Percentiles rank a stretch among this genome's conserved stretches.
These are phyloP conservation scores for Boletus huronensis DNA, from an alignment of 768 basidiomycete genomes.

Conservation along the genomic window DNA sequence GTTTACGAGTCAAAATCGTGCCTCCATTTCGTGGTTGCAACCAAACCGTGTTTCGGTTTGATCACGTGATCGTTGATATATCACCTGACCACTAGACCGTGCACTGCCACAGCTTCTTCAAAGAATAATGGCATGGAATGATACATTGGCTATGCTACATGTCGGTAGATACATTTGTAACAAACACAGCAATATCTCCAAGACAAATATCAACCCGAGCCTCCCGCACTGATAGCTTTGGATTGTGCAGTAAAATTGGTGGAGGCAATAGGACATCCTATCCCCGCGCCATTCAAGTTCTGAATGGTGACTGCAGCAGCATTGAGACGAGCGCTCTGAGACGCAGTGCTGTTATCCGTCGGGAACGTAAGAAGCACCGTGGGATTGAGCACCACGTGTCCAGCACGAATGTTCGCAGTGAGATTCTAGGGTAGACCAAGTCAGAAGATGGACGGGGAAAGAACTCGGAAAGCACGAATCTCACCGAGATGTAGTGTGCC, in stretches of 20 bases:
- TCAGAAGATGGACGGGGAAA: neutral
- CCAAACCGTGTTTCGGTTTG: slow-evolving; percentile 18
- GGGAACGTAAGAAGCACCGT: slow-evolving; percentile 41
- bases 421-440: slow-evolving; percentile 25
- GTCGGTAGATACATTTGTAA: neutral
- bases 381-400: slow-evolving; percentile 41
- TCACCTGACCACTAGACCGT: slow-evolving; percentile 16
- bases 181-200: neutral
- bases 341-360: slow-evolving; percentile 36
- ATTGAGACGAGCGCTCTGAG: slow-evolving; percentile 48
- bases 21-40: slow-evolving; percentile 17
- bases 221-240: slow-evolving; percentile 17
- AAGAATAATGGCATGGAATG: neutral
- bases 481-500: slow-evolving; percentile 25
- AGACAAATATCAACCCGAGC: slow-evolving; percentile 5
- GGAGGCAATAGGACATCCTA: slow-evolving; percentile 61
- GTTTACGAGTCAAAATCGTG: slow-evolving; percentile 8
- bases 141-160: neutral
- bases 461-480: neutral
- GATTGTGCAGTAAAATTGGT: slow-evolving; percentile 54
- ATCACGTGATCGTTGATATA: slow-evolving; percentile 28
- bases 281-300: slow-evolving; percentile 64
- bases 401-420: slow-evolving; percentile 39
- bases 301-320: slow-evolving; percentile 64
- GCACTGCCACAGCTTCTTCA: neutral